Conservation (phyloP, 176 grass and related monocot species). For the Poa annua region DNA sequence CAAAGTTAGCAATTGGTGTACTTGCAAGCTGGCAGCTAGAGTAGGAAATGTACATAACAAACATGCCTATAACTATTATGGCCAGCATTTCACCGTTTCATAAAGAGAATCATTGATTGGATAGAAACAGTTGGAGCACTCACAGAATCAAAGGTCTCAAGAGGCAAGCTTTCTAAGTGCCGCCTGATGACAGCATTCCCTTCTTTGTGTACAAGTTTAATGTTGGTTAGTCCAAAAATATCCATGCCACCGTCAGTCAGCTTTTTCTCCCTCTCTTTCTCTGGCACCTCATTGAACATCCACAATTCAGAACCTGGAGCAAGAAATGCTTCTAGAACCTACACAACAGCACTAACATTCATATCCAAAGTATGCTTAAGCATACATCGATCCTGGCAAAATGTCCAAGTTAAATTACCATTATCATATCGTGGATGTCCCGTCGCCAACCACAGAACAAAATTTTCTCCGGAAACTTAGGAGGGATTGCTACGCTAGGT, state of each 20-base stretch:
- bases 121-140: conserved; percentile 45
- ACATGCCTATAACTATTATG: not conserved
- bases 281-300: conserved; percentile 98
- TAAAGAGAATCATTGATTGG: conserved; percentile 17
- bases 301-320: conserved; percentile 91
- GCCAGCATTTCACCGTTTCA: conserved; percentile 3
- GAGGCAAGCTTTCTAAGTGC: conserved; percentile 91
- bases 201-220: conserved; percentile 97
- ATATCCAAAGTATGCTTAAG: conserved; percentile 14
- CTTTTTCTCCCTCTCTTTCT: conserved; percentile 94
- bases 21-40: not conserved
- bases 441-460: conserved; percentile 99
- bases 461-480: conserved; percentile 96
- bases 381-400: not conserved
- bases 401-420: conserved; percentile 56
- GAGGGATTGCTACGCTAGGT: conserved; percentile 73
- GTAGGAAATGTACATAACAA: not conserved
- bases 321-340: conserved; percentile 99
- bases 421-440: conserved; percentile 99
- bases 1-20: conserved; percentile 56
- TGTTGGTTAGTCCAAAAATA: conserved; percentile 75
- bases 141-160: conserved; percentile 98
- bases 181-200: conserved; percentile 97
- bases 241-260: conserved; percentile 82
- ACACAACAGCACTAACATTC: conserved; percentile 18